Base-by-base conservation (phyloP, 2,329 filamentous ascomycete genomes). In the Cryoendolithus antarcticus region DNA sequence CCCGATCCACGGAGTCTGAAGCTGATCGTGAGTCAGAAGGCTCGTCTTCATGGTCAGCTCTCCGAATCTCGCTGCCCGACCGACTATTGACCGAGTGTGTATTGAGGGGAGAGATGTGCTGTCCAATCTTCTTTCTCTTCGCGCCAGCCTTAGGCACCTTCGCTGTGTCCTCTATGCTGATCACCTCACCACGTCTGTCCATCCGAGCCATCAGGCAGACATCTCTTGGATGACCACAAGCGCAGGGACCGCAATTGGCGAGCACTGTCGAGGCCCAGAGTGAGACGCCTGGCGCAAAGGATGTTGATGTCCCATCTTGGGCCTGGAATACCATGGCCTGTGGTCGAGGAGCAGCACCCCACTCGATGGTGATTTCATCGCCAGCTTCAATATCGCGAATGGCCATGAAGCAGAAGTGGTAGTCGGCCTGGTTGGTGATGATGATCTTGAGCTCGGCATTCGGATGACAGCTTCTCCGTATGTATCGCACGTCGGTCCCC, bases 351-450 rank as follows among this genome's bases (percentile, higher is more conserved):
- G 46, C 49, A 40, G 29, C 30, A 67, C 80, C 50, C 70, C 70
- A 73, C 66, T 74, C 48, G 71, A 72, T 48, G 61, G 74, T 62
- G 71, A 89, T 54, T 77, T 84, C 84, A 69, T 85, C 38, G 65
- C 74, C 50, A 70, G 73, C 19, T 69, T 84, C 52, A 74, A 96
- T 86, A 30, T 80, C 71, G 38, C 82, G 74, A 50, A 84, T 84
- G 51, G 86, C 86, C 43, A 94, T 77, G 46, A 95, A 80, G 74
- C 89, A 95, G 59, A 96, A 94, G 56, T 91, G 85, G 55, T 89
- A 93, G 48, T 89, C 80, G 1, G 77, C 79, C 3, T 74, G 72
- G 34, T 77, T 79, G 2, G 84, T 84, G 35, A 95, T 74, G 48
- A 86, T 83, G 0, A 88, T 93, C 56, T 91, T 88, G 51, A 96